phyloP scores from a whole-genome alignment of 768 basidiomycete species.

The Hysterangium stoloniferum region DNA sequence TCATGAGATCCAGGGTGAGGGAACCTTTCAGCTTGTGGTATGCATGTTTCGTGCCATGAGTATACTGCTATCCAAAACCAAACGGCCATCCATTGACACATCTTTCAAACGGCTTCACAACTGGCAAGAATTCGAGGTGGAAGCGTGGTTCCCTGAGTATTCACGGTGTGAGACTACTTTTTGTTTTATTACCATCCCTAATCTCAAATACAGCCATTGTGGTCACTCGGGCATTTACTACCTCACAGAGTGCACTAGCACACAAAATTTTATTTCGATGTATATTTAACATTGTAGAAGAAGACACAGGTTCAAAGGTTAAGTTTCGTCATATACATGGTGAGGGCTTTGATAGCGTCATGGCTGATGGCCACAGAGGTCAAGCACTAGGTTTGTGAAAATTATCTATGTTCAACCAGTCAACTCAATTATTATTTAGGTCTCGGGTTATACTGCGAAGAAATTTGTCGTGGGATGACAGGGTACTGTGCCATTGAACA shows the following conservation, averaged over 20 bases:
- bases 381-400: constrained; percentile 21
- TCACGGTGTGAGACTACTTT: constrained; percentile 14
- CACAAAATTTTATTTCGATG: constrained; percentile 18
- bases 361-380: constrained; percentile 22
- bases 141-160: constrained; percentile 14
- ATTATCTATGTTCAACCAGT: no score
- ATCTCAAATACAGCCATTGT: constrained; percentile 22
- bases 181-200: no score
- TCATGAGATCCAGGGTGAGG: constrained; percentile 8
- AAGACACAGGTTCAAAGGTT: constrained; percentile 17
- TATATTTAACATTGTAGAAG: constrained; percentile 18
- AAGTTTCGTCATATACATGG: constrained; percentile 22
- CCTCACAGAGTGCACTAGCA: constrained; percentile 20
- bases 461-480: no score
- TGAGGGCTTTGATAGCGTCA: constrained; percentile 16
- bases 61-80: constrained; percentile 10
- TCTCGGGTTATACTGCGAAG: no score
- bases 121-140: constrained; percentile 18
- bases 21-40: constrained; percentile 15
- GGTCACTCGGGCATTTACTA: constrained; percentile 20
- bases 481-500: no score
- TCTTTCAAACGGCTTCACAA: constrained; percentile 15
- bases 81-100: constrained; percentile 15
- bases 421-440: no score
- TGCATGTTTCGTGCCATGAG: constrained; percentile 22